Conservation (phyloP, 164 flowering plant species). For the Liquidambar formosana region DNA sequence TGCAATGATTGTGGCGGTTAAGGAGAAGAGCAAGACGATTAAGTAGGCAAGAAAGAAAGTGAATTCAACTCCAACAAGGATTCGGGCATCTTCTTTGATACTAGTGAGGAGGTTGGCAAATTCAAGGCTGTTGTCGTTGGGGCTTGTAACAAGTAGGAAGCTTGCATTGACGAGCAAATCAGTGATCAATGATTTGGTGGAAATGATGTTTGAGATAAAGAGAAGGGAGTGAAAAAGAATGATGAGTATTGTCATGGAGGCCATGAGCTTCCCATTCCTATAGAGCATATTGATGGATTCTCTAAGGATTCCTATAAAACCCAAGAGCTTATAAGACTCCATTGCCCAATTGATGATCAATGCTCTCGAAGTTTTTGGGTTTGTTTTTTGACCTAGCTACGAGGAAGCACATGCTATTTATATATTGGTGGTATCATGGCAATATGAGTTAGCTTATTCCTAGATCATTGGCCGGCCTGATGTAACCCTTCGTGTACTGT, state of each 20-base stretch:
- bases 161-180: neutral
- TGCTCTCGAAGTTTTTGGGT: too few species aligned
- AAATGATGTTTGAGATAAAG: neutral
- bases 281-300: constrained; percentile 21
- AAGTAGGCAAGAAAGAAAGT: neutral
- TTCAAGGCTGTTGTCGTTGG: too few species aligned
- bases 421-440: too few species aligned
- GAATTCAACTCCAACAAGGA: neutral
- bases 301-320: constrained; percentile 1
- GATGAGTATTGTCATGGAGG: constrained; percentile 10
- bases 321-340: neutral
- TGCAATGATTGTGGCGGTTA: constrained; percentile 14
- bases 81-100: too few species aligned
- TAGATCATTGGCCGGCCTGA: too few species aligned
- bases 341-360: too few species aligned
- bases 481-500: too few species aligned
- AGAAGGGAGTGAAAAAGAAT: constrained; percentile 15
- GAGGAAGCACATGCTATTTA: too few species aligned
- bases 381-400: too few species aligned
- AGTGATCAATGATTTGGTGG: neutral
- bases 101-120: too few species aligned
- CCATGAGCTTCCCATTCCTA: constrained; percentile 31
- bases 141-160: neutral
- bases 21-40: neutral
- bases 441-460: too few species aligned